Evolutionary conservation across 2,329 filamentous ascomycete species (phyloP), one percentile per base, ranked within the genome.

Genomic region (Diatrype stigma): DNA sequence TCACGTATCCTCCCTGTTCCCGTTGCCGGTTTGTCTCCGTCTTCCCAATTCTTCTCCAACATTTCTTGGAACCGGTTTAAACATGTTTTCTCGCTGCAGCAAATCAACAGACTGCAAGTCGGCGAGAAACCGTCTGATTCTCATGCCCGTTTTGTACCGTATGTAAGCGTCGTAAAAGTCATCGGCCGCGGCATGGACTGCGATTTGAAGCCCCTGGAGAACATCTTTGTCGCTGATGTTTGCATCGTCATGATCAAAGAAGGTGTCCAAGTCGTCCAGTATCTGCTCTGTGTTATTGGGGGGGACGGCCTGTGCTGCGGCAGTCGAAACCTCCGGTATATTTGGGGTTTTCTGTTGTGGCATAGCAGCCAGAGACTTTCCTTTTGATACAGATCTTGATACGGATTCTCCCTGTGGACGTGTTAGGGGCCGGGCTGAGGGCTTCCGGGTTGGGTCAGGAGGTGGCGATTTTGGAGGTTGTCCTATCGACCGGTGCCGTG

Each of bases 181-280:
- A 50, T 83, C 75, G 46, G 79, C 81, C 4, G 80, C 80, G 11
- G 80, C 81, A 5, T 76, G 76, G 28, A 78, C 73, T 5, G 79
- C 79, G 37, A 83, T 73, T 52, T 78, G 76, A 11, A 84, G 65
- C 0, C 80, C 81, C 47, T 73, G 70, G 46, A 83, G 70, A 3
- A 84, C 74, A 58, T 81, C 77, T 44, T 72, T 70, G 58, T 82
- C 75, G 22, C 65, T 65, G 28, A 80, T 73, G 34, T 69, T 61
- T 12, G 57, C 56, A 50, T 74, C 70, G 7, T 70, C 67, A n/a
- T 66, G 58, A 26, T 69, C 67, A 17, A 66, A 60, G 54, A 64
- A 63, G 22, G 59, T 55, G 42, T 66, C 62, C 26, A 64, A 46
- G 46, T 66, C 60, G 7, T 58, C 56, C 37, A 63, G 34, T 47